Conservation (phyloP, 306 rosid species). For the Gleditsia sinensis region DNA sequence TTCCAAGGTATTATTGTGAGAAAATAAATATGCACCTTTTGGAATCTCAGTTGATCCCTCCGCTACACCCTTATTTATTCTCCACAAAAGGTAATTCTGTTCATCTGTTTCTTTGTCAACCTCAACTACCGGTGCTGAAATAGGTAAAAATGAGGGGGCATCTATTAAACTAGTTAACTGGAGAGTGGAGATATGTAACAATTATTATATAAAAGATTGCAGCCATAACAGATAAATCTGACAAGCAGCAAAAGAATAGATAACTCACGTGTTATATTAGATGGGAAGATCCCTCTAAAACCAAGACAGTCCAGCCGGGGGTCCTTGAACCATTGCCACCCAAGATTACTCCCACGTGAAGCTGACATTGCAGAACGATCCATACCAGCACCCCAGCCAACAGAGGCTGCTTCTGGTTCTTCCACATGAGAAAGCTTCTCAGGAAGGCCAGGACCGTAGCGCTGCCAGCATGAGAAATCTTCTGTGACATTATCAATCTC, state of each 20-base stretch:
- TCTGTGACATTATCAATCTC: constrained; percentile 77
- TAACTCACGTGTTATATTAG: constrained; percentile 67
- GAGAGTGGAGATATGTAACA: neutral
- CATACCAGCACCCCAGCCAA: constrained; percentile 86
- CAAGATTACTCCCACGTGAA: constrained; percentile 54
- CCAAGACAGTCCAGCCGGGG: constrained; percentile 85
- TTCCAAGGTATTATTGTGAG: neutral
- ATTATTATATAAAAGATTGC: constrained; percentile 10
- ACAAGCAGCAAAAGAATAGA: constrained; percentile 30
- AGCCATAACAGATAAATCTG: constrained; percentile 30
- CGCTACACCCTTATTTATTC: constrained; percentile 80
- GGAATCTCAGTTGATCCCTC: constrained; percentile 93
- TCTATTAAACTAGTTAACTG: neutral
- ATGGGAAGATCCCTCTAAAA: constrained; percentile 89
- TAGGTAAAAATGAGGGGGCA: neutral
- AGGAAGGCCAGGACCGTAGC: constrained; percentile 57
- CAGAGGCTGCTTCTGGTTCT: constrained; percentile 82
- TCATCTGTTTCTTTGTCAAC: constrained; percentile 83
- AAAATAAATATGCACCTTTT: constrained; percentile 60
- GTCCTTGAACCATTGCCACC: constrained; percentile 94
- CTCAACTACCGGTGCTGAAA: constrained; percentile 85
- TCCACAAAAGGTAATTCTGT: constrained; percentile 72
- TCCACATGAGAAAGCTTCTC: constrained; percentile 46
- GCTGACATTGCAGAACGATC: constrained; percentile 62
- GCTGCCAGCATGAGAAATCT: constrained; percentile 88